Percentiles rank a stretch among this genome's conserved stretches.
Conservation (phyloP, 371 early-diverging fungal genomes). For the Basidiobolus heterosporus region DNA sequence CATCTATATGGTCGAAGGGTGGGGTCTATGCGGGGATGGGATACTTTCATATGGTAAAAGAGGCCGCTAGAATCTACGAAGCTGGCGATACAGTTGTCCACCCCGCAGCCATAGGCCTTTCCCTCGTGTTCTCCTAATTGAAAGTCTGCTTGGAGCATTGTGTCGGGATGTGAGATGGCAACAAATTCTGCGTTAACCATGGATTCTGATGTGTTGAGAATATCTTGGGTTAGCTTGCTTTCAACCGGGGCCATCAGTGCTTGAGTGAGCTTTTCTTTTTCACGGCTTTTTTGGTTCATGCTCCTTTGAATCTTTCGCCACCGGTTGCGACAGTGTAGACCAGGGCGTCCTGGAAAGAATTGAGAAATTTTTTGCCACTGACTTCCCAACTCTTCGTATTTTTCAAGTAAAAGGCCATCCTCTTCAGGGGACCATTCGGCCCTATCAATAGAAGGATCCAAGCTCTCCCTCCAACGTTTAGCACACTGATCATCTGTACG, state of each 20-base stretch:
- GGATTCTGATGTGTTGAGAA: not conserved
- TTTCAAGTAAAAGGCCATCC: conserved; percentile 41
- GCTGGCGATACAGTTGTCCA: conserved; percentile 34
- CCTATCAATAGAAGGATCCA: conserved; percentile 59
- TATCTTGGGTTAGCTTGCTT: not conserved
- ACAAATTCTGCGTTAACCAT: not conserved
- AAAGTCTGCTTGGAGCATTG: not conserved
- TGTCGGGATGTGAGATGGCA: not conserved
- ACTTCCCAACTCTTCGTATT: conserved; percentile 49
- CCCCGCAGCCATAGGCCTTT: conserved; percentile 51
- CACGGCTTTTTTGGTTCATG: conserved; percentile 25
- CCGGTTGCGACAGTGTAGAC: conserved; percentile 63
- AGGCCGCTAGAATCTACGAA: conserved; percentile 38
- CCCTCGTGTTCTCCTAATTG: conserved; percentile 5
- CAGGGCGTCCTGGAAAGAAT: conserved; percentile 63
- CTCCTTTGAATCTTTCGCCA: conserved; percentile 60
- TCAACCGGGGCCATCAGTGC: conserved; percentile 3
- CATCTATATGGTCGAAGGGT: conserved; percentile 60
- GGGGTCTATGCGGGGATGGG: conserved; percentile 21
- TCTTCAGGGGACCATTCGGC: conserved; percentile 64
- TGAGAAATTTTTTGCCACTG: conserved; percentile 68
- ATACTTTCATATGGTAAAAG: conserved; percentile 46
- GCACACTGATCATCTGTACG: conserved; percentile 73
- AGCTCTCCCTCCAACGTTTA: conserved; percentile 63
- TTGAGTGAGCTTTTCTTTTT: conserved; percentile 7